Conservation (phyloP, 352 stramenopile species). For the Phytophthora ohioensis region DNA sequence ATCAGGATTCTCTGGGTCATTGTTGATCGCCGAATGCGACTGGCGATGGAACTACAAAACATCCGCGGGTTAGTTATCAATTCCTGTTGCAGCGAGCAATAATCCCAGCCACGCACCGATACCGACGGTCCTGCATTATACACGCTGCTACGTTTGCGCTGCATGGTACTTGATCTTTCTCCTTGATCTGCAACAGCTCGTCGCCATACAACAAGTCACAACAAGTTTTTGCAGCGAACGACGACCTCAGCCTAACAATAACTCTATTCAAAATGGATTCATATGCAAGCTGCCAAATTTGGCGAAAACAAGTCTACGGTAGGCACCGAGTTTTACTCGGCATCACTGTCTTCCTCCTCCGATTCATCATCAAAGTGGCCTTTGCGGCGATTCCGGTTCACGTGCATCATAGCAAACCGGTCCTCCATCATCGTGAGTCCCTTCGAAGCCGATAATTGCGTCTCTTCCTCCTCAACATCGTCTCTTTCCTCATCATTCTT, state of each 20-base stretch:
- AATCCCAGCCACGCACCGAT: conserved; percentile 16
- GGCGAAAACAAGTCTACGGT: conserved; percentile 16
- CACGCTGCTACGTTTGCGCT: conserved; percentile 33
- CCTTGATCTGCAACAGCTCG: conserved; percentile 2
- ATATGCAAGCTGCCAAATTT: conserved; percentile 34
- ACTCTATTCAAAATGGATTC: conserved; percentile 42
- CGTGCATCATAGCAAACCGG: conserved; percentile 60
- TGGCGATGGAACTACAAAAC: conserved; percentile 21
- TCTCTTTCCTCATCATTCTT: conserved; percentile 25
- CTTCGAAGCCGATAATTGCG: conserved; percentile 26
- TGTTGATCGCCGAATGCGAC: conserved; percentile 2
- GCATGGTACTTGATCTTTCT: conserved; percentile 27
- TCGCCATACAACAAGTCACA: conserved; percentile 5
- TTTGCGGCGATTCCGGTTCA: conserved; percentile 84
- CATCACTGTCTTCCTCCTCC: conserved; percentile 66
- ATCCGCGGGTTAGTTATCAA: not conserved
- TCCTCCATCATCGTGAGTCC: conserved; percentile 67
- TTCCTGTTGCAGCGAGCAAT: not conserved
- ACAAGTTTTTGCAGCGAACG: not conserved
- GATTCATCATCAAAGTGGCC: conserved; percentile 81
- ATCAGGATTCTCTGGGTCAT: conserved; percentile 20
- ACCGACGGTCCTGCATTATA: conserved; percentile 26
- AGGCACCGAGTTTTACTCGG: conserved; percentile 36
- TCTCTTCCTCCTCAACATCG: conserved; percentile 23
- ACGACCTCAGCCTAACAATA: conserved; percentile 38